Evolutionary conservation across 164 flowering plant species (phyloP), one percentile per base, ranked within the genome.

Genomic region (Dillenia suffruticosa): DNA sequence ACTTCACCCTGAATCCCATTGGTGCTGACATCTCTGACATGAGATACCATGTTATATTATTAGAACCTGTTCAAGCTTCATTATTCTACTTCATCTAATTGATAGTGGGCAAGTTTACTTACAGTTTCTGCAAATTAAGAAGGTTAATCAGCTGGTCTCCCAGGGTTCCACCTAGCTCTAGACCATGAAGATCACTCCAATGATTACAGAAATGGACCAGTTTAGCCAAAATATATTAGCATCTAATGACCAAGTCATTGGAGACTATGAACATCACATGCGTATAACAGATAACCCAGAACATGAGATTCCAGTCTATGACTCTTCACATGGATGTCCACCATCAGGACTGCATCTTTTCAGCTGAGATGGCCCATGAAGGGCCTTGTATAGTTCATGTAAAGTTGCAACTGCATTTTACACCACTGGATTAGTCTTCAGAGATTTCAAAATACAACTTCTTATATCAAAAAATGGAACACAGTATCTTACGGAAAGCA

Each of bases 291-390:
- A 82, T 60, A 94, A 75, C 2, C 78, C 86, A 53, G 32, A 66
- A 66, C 98, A 92, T 12, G 81, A 70, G 43, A 92, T 77, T 63
- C 98, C 98, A 8, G 69, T 75, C 96, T 96, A 92, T 12, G 74
- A 71, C 52, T 92, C 88, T 22, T 51, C 81, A 62, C n/a, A 92
- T 9, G 98, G 98, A 64, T 92, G 96, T 10, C 87, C 90, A 7
- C 80, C 79, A 10, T 61, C 68, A 24, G 49, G 40, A 47, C 65
- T 86, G 96, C 98, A 92, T 40, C 82, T 79, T 46, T 68, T 77
- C 40, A 92, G 78, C 72, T 84, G 82, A 13, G 74, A 51, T 55
- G 98, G 84, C 45, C 40, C 57, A 67, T 81, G 77, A 51, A 92
- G 67, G 50, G 85, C 53, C 40, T 12, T 65, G 78, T 79, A 92